Evolutionary conservation across 805 yeast genomes (phyloP), one percentile per base, ranked within the genome.

Genomic region (Torulaspora microellipsoides): DNA sequence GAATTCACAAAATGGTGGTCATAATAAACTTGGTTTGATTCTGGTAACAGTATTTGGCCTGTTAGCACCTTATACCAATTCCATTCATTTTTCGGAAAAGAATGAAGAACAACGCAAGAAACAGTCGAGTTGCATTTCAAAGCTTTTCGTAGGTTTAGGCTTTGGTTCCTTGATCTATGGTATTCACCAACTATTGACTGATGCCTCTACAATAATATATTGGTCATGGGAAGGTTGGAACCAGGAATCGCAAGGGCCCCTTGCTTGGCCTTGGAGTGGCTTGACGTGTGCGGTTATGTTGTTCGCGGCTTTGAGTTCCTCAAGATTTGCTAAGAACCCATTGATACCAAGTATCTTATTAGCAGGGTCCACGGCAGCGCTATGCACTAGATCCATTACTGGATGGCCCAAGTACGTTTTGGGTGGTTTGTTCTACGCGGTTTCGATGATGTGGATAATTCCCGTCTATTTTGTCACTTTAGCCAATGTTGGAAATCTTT

Each of bases 151-250:
- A 25, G 75, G 83, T 2, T 40, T 77, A 17, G 95, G 95, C 1
- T 72, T 91, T 49, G 98, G 95, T 17, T 79, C 88, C 1, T 70
- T 83, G 44, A 62, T 88, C 25, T 91, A 81, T 60, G 77, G 84
- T 5, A 63, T 85, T 29, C 83, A 81, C 53, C 85, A 95, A 11
- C 77, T 82, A 70, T 63, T 89, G 36, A 76, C 87, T 2, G 99
- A 93, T 61, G 76, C 96, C 0, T 81, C 95, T 2, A 85, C 93
- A 8, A 72, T 91, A 34, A 84, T 87, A n/a, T 72, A 82, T 36
- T 93, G 97, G 97, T 79, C 81, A n/a, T 93, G 98, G 98, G 85
- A 82, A 48, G 99, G 99, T 1, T 91, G 75, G 62, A 95, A 95
- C 33, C 71, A 86, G n/a, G 68, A 69, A 3, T 95, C 95, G 0